Evolutionary conservation across 306 rosid species (phyloP), one percentile per base, ranked within the genome.

Genomic region (Fagus sylvatica): DNA sequence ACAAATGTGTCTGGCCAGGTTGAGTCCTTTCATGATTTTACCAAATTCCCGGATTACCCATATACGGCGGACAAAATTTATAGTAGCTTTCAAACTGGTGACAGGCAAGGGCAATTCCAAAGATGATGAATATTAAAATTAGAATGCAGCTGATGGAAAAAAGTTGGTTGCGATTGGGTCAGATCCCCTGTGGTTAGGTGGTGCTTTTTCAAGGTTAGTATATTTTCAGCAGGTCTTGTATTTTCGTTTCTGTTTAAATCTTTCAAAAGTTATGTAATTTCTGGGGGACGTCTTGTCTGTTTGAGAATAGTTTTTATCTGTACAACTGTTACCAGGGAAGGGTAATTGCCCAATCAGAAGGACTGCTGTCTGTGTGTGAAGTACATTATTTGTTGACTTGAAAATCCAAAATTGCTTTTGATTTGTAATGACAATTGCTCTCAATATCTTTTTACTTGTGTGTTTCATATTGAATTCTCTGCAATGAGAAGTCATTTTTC

Each of bases 151-250:
- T 43, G 55, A 69, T 32, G 30, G 39, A 46, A 40, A 37, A 42
- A 1, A 37, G 1, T 65, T 53, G 72, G 53, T 71, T 46, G 22
- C 10, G 2, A 36, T 49, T 74, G 76, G 72, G 57, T 36, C 41
- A 43, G 64, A 61, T 78, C 71, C 77, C 40, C 41, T 54, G 68
- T 51, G 33, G 41, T 69, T 74, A 49, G 77, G 64, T 56, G 57
- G 74, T 56, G 72, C 73, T 74, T 72, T 78, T 75, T 69, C 65
- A 75, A 70, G 86, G 80, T 78, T 83, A 74, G 80, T 56, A 69
- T 74, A 78, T 83, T 76, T 65, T 75, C 69, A 56, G 49, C 30
- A 43, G 42, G 32, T 19, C 22, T 49, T 53, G 34, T 37, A 7
- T 64, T 37, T 36, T 59, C 17, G 28, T 43, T 80, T 70, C 42